Evolutionary conservation across 140 eudicot species (phyloP).

Genomic region (Bidens hawaiensis): DNA sequence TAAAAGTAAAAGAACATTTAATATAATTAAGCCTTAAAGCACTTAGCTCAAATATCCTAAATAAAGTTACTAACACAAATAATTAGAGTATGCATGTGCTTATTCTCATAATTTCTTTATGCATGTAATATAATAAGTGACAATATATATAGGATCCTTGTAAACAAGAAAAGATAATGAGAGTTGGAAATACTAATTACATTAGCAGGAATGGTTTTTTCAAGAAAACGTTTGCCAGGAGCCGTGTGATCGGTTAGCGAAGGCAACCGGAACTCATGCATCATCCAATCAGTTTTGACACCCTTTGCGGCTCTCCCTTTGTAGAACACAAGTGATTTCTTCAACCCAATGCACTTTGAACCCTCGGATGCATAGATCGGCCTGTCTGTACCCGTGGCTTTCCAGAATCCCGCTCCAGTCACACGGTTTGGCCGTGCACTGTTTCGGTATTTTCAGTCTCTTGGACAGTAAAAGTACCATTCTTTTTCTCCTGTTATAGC

Average conservation of each 20-base stretch:
- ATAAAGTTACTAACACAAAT: too few species aligned
- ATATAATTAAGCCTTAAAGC: too few species aligned
- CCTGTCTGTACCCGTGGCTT: slow-evolving; percentile 57
- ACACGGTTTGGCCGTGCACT: slow-evolving; percentile 60
- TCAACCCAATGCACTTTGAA: slow-evolving; percentile 44
- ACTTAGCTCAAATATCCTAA: too few species aligned
- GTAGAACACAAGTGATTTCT: slow-evolving; percentile 57
- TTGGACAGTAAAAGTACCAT: slow-evolving; percentile 61
- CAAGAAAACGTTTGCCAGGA: slow-evolving; percentile 36
- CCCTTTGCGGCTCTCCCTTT: slow-evolving; percentile 67
- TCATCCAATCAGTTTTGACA: slow-evolving; percentile 60
- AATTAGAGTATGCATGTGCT: not conserved
- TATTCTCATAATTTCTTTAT: not conserved
- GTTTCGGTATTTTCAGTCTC: slow-evolving; percentile 56
- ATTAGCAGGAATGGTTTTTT: slow-evolving; percentile 48
- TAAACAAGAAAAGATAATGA: not conserved
- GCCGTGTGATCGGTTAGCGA: slow-evolving; percentile 36
- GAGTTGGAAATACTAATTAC: slow-evolving; percentile 23
- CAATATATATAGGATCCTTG: not conserved
- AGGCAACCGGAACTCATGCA: slow-evolving; percentile 63
- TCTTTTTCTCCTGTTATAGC: slow-evolving; percentile 54
- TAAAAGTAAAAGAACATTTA: too few species aligned
- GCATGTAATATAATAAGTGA: not conserved
- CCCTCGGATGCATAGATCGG: slow-evolving; percentile 54
- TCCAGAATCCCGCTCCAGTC: slow-evolving; percentile 57